Evolutionary conservation across 352 stramenopile genomes (phyloP).

Genomic region (Peronospora tabacina): DNA sequence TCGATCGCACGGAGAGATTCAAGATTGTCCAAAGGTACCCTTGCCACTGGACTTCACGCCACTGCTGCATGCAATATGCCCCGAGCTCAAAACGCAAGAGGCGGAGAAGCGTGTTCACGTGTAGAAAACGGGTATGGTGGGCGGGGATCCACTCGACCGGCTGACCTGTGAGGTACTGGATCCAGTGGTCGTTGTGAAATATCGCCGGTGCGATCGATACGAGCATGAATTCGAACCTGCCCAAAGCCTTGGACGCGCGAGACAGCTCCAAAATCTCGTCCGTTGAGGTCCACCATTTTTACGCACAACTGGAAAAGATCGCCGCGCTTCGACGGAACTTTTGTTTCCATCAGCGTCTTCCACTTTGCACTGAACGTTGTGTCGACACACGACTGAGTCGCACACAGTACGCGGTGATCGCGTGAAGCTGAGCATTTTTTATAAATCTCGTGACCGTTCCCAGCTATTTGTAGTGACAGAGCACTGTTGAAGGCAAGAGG

Average conservation of each 20-base stretch:
- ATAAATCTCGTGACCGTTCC: background rate
- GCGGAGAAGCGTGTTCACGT: background rate
- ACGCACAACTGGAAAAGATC: background rate
- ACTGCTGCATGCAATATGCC: background rate
- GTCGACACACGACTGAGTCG: background rate
- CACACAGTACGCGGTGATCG: background rate
- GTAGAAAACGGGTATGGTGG: background rate
- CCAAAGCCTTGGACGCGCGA: no score
- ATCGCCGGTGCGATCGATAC: background rate
- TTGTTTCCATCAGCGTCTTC: background rate
- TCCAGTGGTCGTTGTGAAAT: background rate
- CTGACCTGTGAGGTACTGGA: background rate
- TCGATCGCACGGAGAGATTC: background rate
- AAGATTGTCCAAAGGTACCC: background rate
- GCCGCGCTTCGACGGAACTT: background rate
- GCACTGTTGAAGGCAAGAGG: background rate
- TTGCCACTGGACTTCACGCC: background rate
- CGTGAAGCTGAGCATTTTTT: background rate
- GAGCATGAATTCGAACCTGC: no score
- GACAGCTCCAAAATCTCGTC: background rate
- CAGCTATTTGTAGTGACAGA: background rate
- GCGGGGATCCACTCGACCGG: background rate
- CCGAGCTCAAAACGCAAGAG: background rate
- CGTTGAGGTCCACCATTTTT: background rate
- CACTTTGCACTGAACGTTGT: background rate